Evolutionary conservation across 2,329 filamentous ascomycete species (phyloP).

Genomic region (Exophiala lecanii-corni): DNA sequence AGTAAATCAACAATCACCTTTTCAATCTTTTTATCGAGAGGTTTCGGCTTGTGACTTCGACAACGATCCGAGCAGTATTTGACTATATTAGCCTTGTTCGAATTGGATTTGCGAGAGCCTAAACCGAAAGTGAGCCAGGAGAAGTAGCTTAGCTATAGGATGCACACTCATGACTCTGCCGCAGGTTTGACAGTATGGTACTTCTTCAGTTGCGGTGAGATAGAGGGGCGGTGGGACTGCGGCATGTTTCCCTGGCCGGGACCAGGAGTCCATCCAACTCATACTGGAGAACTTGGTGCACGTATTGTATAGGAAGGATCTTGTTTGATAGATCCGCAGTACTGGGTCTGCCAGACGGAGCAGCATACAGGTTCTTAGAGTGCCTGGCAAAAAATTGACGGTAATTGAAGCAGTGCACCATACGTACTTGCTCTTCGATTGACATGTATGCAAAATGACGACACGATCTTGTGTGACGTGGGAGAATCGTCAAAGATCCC

Average conservation of each 20-base stretch:
- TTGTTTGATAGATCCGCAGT: too few relatives aligned
- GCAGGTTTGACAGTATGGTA: slow-evolving; percentile 42
- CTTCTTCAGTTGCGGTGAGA: slow-evolving; percentile 44
- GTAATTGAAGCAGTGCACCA: too few relatives aligned
- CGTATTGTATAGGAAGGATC: background rate
- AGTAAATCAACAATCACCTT: slow-evolving; percentile 29
- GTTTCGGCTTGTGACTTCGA: slow-evolving; percentile 47
- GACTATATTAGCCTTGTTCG: slow-evolving; percentile 31
- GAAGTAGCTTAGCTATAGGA: background rate
- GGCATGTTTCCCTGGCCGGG: slow-evolving; percentile 38
- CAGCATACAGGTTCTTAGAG: too few relatives aligned
- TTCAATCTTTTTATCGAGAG: slow-evolving; percentile 51
- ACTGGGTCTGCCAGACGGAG: too few relatives aligned
- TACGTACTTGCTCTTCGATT: too few relatives aligned
- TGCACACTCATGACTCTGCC: slow-evolving; percentile 46
- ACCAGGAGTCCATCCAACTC: slow-evolving; percentile 50
- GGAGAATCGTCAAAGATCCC: too few relatives aligned
- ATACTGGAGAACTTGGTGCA: slow-evolving; percentile 28
- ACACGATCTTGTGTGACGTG: too few relatives aligned
- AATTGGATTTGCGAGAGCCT: slow-evolving; percentile 31
- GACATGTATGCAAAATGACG: too few relatives aligned
- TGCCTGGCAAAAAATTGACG: too few relatives aligned
- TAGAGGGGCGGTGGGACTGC: slow-evolving; percentile 52
- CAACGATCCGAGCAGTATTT: slow-evolving; percentile 59
- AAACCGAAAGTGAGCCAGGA: too few relatives aligned